phyloP scores from a whole-genome alignment of 495 filamentous ascomycete species.

The Aspergillus cavernicola region DNA sequence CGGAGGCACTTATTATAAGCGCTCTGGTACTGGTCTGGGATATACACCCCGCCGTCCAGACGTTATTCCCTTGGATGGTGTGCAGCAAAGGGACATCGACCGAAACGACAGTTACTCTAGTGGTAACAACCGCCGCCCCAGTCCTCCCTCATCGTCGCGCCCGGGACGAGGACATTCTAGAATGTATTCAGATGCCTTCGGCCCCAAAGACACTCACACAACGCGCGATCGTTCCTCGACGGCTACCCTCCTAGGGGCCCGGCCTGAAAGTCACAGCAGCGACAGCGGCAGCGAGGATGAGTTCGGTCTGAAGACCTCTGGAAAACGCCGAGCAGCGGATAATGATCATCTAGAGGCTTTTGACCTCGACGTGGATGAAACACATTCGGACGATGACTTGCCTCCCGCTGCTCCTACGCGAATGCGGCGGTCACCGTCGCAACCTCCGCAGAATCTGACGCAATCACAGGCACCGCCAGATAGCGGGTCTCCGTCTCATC shows the following conservation, averaged over 20 bases:
- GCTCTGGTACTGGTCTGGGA: slow-evolving; percentile 65
- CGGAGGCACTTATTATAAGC: slow-evolving; percentile 74
- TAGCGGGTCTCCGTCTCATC: slow-evolving; percentile 30
- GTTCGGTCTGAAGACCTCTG: slow-evolving; percentile 37
- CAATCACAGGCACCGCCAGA: slow-evolving; percentile 45
- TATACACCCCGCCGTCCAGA: slow-evolving; percentile 64
- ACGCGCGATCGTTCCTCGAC: slow-evolving; percentile 40
- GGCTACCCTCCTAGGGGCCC: slow-evolving; percentile 35
- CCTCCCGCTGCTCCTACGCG: slow-evolving; percentile 45
- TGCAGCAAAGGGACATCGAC: slow-evolving; percentile 32
- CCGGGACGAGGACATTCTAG: slow-evolving; percentile 40
- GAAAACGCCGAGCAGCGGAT: slow-evolving; percentile 60
- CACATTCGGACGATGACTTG: slow-evolving; percentile 47
- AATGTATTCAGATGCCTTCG: slow-evolving; percentile 62
- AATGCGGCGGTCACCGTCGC: slow-evolving; percentile 55
- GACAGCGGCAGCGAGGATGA: slow-evolving; percentile 49
- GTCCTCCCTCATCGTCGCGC: slow-evolving; percentile 44
- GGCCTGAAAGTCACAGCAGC: slow-evolving; percentile 48
- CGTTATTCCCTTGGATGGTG: slow-evolving; percentile 51
- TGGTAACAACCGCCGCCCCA: slow-evolving; percentile 48
- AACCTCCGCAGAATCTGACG: slow-evolving; percentile 23
- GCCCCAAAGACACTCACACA: slow-evolving; percentile 32
- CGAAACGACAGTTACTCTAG: slow-evolving; percentile 51
- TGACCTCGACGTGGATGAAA: slow-evolving; percentile 40
- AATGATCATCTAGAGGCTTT: slow-evolving; percentile 51